Evolutionary conservation across 2,329 filamentous ascomycete species (phyloP), one percentile per base, ranked within the genome.

Genomic region (Exophiala calicioides): DNA sequence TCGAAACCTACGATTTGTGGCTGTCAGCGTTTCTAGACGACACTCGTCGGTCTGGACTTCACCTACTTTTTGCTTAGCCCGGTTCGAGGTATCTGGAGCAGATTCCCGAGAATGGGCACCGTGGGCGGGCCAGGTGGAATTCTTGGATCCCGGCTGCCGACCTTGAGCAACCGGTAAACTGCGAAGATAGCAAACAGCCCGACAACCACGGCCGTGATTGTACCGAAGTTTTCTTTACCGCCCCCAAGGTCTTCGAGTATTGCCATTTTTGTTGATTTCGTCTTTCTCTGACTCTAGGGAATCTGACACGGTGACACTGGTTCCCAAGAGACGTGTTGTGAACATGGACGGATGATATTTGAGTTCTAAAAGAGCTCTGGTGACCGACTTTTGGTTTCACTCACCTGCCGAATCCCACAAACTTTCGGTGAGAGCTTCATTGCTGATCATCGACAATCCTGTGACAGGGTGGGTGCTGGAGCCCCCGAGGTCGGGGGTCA

Each of bases 21-120:
- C 18, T 31, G 19, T 21, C 15, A 26, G 35, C 30, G 13, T 15
- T 32, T 8, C 8, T 13, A 18, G 7, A 8, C 7, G 13, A 10
- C 13, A 16, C 32, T 29, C 10, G 36, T 41, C 24, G 30, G 18
- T 20, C 18, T 38, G 10, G 10, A 9, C 15, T 15, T 10, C 23
- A 31, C 38, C n/a, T 37, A 42, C 23, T 42, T 21, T n/a, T 13
- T 40, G 19, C 12, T 63, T 56, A 1, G 70, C 64, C 69, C 69
- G 70, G 61, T 73, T 56, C n/a, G 64, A 2, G 66, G 64, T 10
- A 71, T 62, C 39, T 67, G 64, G 19, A 66, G 63, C 4, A 68
- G 53, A 44, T 72, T 72, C n/a, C 69, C 70, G 2, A 74, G 58
- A 16, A 74, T 38, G 0, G 71, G 71, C 0, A 71, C 18, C 0